Evolutionary conservation across 257 asterid genomes (phyloP).

Genomic region (Ilex asprella): DNA sequence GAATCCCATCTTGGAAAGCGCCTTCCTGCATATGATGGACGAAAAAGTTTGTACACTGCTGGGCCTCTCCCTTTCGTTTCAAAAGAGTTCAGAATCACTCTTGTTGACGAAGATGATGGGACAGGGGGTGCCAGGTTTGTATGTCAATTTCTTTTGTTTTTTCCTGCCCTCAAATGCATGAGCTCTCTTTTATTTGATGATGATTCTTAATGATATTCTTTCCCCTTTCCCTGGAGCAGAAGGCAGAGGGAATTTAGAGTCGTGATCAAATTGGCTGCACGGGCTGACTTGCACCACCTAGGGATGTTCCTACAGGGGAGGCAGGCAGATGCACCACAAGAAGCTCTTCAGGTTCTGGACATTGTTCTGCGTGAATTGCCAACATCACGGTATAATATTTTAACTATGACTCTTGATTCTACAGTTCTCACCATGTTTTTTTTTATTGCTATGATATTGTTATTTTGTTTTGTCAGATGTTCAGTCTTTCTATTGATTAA

Average conservation of each 20-base stretch:
- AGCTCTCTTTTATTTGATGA: not conserved
- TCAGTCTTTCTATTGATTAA: not conserved
- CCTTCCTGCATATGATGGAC: constrained; percentile 95
- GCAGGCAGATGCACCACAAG: constrained; percentile 96
- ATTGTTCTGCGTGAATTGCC: constrained; percentile 93
- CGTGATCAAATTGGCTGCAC: constrained; percentile 79
- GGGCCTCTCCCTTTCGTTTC: constrained; percentile 80
- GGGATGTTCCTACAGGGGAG: constrained; percentile 85
- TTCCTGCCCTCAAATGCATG: not conserved
- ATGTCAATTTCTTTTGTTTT: not conserved
- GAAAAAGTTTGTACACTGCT: constrained; percentile 92
- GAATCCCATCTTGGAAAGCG: constrained; percentile 82
- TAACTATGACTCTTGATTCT: no score
- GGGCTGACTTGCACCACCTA: constrained; percentile 87
- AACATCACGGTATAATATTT: constrained; percentile 41
- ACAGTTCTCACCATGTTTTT: not conserved
- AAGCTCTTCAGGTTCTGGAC: constrained; percentile 90
- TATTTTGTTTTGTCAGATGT: constrained; percentile 1
- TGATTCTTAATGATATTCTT: not conserved
- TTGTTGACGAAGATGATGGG: constrained; percentile 75
- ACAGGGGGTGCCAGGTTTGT: constrained; percentile 51
- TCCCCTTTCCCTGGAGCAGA: constrained; percentile 30
- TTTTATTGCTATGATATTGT: not conserved
- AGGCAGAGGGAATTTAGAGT: constrained; percentile 79
- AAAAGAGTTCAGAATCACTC: constrained; percentile 62